Percentiles rank a stretch among this genome's conserved stretches.
Conservation (phyloP, 192 early-diverging fungal genomes). For the Phlyctochytrium arcticum region DNA sequence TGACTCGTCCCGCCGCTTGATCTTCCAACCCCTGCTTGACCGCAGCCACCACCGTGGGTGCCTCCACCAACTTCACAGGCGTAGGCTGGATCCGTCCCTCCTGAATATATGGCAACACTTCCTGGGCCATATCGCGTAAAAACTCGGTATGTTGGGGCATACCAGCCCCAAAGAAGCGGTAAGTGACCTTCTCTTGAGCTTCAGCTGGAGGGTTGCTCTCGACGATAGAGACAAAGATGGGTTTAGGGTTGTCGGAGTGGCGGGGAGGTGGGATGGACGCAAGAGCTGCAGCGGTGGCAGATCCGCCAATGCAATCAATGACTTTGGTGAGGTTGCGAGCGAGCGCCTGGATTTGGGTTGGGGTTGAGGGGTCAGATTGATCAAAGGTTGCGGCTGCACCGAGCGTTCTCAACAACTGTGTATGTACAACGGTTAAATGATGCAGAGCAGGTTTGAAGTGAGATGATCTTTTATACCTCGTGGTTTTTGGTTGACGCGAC, state of each 20-base stretch:
- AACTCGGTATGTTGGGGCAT: neutral
- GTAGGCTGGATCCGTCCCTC: constrained; percentile 18
- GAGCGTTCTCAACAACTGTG: constrained; percentile 5
- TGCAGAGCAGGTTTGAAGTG: neutral
- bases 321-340: neutral
- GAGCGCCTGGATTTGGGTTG: neutral
- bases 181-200: neutral
- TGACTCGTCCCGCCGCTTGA: constrained; percentile 4
- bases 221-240: neutral
- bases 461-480: neutral
- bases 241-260: neutral
- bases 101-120: constrained; percentile 15
- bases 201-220: neutral
- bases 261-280: neutral
- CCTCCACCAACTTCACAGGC: constrained; percentile 16
- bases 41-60: constrained; percentile 18
- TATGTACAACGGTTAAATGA: neutral
- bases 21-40: constrained; percentile 17
- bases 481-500: constrained; percentile 17
- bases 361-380: neutral
- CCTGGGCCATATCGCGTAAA: neutral
- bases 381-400: constrained; percentile 18
- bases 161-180: neutral
- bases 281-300: neutral
- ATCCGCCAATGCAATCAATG: constrained; percentile 13